Evolutionary conservation across 257 asterid species (phyloP).

Genomic region (Ocimum tenuiflorum): DNA sequence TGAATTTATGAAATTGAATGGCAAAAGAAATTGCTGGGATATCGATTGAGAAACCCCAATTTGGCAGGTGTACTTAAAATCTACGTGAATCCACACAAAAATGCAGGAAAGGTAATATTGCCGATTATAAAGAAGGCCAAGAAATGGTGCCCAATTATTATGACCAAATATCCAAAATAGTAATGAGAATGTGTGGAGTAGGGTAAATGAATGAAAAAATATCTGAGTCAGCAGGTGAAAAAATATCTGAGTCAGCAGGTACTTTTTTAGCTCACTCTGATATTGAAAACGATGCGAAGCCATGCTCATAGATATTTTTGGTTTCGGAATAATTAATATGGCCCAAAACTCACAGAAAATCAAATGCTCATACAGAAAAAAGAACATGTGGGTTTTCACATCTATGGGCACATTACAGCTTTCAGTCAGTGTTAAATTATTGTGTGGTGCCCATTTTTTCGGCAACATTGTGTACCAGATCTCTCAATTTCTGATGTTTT

Average conservation of each 20-base stretch:
- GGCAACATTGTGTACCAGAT: neutral
- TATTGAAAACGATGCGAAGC: constrained; percentile 33
- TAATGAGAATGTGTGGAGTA: constrained; percentile 18
- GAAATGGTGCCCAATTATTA: neutral
- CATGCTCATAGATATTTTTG: constrained; percentile 38
- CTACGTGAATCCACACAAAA: neutral
- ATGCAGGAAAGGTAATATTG: neutral
- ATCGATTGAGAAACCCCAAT: neutral
- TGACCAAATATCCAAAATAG: constrained; percentile 3
- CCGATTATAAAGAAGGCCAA: too few species aligned
- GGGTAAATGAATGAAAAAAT: too few species aligned
- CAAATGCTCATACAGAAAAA: neutral
- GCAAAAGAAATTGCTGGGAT: neutral
- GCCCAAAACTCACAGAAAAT: constrained; percentile 15
- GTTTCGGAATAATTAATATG: constrained; percentile 25
- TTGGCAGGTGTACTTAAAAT: neutral
- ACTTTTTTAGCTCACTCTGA: constrained; percentile 21
- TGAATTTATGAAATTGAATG: neutral
- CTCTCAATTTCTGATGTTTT: constrained; percentile 6
- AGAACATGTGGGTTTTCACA: constrained; percentile 19
- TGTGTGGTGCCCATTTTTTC: neutral
- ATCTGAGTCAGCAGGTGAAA: neutral
- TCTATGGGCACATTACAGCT: constrained; percentile 7
- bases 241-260: constrained; percentile 24
- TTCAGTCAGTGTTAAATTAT: constrained; percentile 20